Evolutionary conservation across 2,329 filamentous ascomycete species (phyloP), one percentile per base, ranked within the genome.

Genomic region (Fusarium sp.): DNA sequence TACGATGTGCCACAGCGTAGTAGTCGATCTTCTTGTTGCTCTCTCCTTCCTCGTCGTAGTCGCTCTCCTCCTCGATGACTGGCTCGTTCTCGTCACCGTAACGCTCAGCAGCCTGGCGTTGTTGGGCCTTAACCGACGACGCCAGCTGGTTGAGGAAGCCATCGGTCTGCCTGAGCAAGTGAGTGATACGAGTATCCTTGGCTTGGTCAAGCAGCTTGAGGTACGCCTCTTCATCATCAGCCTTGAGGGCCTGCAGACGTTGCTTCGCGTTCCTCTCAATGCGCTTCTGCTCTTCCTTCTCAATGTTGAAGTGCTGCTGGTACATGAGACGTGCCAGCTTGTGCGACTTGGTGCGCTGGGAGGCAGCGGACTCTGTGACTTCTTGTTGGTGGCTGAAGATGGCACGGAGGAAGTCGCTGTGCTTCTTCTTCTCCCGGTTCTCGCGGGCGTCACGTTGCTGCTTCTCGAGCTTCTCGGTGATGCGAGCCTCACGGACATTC

Each of bases 211-310:
- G 92, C 81, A 99, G 89, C 85, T 98, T 98, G 85, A 99, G 91
- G 83, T 99, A 99, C 1, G 97, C 97, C 85, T 98, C 97, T 86
- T 99, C 97, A 83, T 99, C 97, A 91, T 99, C 97, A 79, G 97
- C 96, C 86, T 98, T 98, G 82, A 99, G 89, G 71, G 97, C 97
- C 84, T 98, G 96, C 76, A 99, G 92, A 98, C 97, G 97, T 84
- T 99, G 97, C 88, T 99, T 99, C 74, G 97, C 97, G 11, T 96
- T 99, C 74, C 97, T 91, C 86, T 99, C 97, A 76, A 99, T 94
- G 73, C 97, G 94, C 87, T 98, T 98, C 89, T 98, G 96, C 85
- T 99, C 97, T 87, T 99, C 97, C 86, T 98, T 98, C 83, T 99
- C 97, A 82, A 99, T 98, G 82, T 96, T 94, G 84, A 95, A 94